Evolutionary conservation across 139 green algal genomes (phyloP), one percentile per base, ranked within the genome.

Genomic region (Auxenochlorella pyrenoidosa): DNA sequence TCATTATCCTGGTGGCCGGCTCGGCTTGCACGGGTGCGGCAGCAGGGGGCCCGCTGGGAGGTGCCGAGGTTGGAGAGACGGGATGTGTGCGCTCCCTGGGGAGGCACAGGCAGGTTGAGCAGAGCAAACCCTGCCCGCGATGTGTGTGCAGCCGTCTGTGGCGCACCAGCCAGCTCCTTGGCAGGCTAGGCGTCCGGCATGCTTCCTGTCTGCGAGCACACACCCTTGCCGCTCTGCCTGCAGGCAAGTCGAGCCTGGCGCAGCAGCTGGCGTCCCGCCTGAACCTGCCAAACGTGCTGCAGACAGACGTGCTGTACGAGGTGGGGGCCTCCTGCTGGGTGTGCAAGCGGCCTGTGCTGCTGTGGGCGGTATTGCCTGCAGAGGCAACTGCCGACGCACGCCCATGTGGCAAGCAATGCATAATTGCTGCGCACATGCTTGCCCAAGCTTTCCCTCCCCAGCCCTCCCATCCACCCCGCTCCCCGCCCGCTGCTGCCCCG

Each of bases 241-340:
- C 92, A 96, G 96, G 96, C 76, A 99, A 99, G 91, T 98, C 96
- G 0, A 95, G 90, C 8, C 83, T 98, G 26, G 96, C 97, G 2
- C 97, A 98, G 91, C 94, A 97, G 91, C 93, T 99, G 63, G 95
- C 97, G 0, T 93, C 96, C 0, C 90, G 96, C 19, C 93, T 99
- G 51, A 99, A 99, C 94, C 91, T 99, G 83, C 95, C 97, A 47
- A 99, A 98, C 80, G 95, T 99, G 10, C 92, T 99, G 86, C 96
- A 97, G 88, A 98, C 95, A 32, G 95, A 98, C 82, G 89, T 97
- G 38, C 92, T 98, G 0, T 96, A 95, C 85, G 93, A 97, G 91
- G 90, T 97, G 51, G 0, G 89, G 28, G 47, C 47, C 22, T 40
- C 2, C 26, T 43, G 63, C 28, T 75, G 79, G 34, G 10, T 75